Percentiles rank a stretch among this genome's conserved stretches.
Evolutionary conservation across 2,329 filamentous ascomycete genomes (phyloP).

Genomic region (Corynespora cassiicola): DNA sequence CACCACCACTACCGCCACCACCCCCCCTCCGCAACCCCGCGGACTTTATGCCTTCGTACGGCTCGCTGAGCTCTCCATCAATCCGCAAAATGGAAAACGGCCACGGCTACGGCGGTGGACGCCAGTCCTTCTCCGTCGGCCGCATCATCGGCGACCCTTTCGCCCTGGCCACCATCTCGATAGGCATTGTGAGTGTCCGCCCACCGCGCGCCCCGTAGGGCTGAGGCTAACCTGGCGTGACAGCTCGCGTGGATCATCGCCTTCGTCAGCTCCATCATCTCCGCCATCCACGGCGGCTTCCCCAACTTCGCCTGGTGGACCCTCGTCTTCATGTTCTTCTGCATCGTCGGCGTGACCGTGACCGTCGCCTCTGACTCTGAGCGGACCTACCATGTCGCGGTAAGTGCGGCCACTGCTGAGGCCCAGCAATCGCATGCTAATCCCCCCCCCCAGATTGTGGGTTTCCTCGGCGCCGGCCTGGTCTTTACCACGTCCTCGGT

Average conservation of each 20-base stretch:
- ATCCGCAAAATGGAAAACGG: conserved; percentile 80
- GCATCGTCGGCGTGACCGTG: conserved; percentile 79
- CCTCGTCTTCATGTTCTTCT: conserved; percentile 82
- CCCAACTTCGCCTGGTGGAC: conserved; percentile 95
- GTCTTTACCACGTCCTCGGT: conserved; percentile 86
- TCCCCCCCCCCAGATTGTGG: conserved; percentile 68
- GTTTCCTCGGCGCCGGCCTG: conserved; percentile 82
- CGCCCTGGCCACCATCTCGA: conserved; percentile 91
- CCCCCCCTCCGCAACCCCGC: conserved; percentile 3
- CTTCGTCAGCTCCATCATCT: conserved; percentile 84
- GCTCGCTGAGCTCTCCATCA: conserved; percentile 75
- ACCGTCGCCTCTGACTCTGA: conserved; percentile 85
- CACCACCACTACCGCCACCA: conserved; percentile 28
- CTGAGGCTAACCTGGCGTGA: conserved; percentile 25
- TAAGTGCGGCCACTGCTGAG: conserved; percentile 45
- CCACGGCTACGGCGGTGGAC: conserved; percentile 54
- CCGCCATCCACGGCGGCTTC: conserved; percentile 65
- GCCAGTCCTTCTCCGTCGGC: conserved; percentile 71
- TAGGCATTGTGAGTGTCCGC: conserved; percentile 74
- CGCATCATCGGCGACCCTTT: conserved; percentile 97
- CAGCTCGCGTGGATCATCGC: conserved; percentile 96
- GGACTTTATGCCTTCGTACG: conserved; percentile 73
- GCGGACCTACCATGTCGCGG: conserved; percentile 88
- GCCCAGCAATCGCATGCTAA: conserved; percentile 24
- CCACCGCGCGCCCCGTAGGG: conserved; percentile 12